phyloP scores from a whole-genome alignment of 129 eudicot genomes.

The Scalesia atractyloides region DNA sequence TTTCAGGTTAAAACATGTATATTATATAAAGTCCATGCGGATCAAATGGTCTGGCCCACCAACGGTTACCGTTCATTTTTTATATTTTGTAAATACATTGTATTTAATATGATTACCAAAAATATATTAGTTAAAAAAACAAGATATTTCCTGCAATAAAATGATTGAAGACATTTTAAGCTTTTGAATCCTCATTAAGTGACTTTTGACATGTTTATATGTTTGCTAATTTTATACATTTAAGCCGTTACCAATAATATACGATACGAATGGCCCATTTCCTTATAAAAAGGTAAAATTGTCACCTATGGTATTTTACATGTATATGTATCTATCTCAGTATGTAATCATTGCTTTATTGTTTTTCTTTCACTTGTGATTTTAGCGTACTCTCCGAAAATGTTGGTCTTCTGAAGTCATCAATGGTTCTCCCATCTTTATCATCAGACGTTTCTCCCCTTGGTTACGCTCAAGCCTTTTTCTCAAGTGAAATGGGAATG shows the following conservation, averaged over 20 bases:
- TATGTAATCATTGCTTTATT: conserved; percentile 1
- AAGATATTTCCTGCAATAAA: not conserved
- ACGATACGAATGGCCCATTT: not conserved
- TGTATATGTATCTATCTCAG: conserved; percentile 11
- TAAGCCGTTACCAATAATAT: not conserved
- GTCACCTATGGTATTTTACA: not conserved
- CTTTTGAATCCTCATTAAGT: not conserved
- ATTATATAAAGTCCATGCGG: not conserved
- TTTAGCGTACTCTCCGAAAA: conserved; percentile 79
- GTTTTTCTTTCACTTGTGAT: not conserved
- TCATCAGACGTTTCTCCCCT: conserved; percentile 52
- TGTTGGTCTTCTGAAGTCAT: conserved; percentile 63
- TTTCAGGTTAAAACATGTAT: not conserved
- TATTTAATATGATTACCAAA: not conserved
- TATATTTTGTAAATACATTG: not conserved
- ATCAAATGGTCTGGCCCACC: not conserved
- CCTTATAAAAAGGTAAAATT: not conserved
- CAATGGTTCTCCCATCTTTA: conserved; percentile 47
- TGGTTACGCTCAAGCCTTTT: conserved; percentile 42
- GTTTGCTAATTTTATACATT: not conserved
- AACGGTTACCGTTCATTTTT: not conserved
- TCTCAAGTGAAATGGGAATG: conserved; percentile 68
- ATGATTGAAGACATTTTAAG: conserved; percentile 1
- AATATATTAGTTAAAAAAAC: not conserved
- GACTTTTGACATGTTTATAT: not conserved